A percentile compares a stretch with the other conserved stretches of the same genome.
Evolutionary conservation across 345 rosid genomes (phyloP).

Genomic region (Ailanthus altissimus): DNA sequence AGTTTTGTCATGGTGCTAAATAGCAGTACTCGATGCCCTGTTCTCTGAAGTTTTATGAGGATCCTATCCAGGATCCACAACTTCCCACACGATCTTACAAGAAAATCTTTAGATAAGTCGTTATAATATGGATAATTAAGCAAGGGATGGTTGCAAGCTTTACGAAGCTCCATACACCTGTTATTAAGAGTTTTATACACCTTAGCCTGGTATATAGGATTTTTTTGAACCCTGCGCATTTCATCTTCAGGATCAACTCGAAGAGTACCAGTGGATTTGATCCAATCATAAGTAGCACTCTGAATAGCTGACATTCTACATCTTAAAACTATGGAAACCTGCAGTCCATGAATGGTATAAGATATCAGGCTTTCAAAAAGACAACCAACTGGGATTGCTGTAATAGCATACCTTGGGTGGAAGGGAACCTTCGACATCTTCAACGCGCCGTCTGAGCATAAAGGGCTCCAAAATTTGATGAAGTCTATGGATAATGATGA

Average conservation of each 20-base stretch:
- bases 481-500: conserved; percentile 95
- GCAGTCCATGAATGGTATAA: conserved; percentile 42
- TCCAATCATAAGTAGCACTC: conserved; percentile 98
- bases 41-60: conserved; percentile 89
- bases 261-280: conserved; percentile 93
- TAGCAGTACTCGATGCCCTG: conserved; percentile 95
- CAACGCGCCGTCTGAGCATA: conserved; percentile 99
- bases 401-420: conserved; percentile 85
- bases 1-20: conserved; percentile 99
- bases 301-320: conserved; percentile 98
- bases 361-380: conserved; percentile 22
- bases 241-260: conserved; percentile 98
- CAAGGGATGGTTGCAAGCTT: conserved; percentile 96
- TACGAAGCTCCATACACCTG: conserved; percentile 99
- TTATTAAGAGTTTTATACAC: conserved; percentile 75
- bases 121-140: conserved; percentile 91
- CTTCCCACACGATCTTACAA: conserved; percentile 93
- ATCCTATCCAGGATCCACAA: conserved; percentile 94
- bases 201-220: conserved; percentile 77
- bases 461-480: conserved; percentile 99
- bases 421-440: conserved; percentile 99
- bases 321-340: conserved; percentile 89
- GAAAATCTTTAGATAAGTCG: conserved; percentile 90
- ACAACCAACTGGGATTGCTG: conserved; percentile 10
- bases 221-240: conserved; percentile 69